phyloP scores from a whole-genome alignment of 2,329 filamentous ascomycete species.

The Zalaria obscura region DNA sequence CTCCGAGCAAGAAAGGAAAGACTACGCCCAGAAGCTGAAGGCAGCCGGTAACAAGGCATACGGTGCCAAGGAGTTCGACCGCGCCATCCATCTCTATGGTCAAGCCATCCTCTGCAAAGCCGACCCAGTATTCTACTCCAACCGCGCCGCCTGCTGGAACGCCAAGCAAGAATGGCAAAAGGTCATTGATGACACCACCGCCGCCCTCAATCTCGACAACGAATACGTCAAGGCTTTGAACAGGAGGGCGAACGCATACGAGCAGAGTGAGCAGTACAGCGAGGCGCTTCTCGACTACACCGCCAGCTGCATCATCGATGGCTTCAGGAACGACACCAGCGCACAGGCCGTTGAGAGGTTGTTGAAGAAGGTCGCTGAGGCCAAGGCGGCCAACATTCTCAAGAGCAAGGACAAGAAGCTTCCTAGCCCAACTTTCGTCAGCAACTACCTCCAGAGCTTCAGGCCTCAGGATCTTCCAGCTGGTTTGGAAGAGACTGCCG shows the following conservation, averaged over 20 bases:
- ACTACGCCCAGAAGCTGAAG: constrained; percentile 84
- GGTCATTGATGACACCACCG: constrained; percentile 92
- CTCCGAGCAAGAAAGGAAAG: constrained; percentile 56
- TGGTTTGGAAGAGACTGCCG: constrained; percentile 69
- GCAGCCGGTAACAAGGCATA: constrained; percentile 94
- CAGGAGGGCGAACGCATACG: constrained; percentile 89
- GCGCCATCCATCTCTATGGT: constrained; percentile 86
- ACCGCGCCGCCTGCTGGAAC: constrained; percentile 94
- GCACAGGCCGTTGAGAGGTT: constrained; percentile 83
- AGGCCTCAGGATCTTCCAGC: constrained; percentile 64
- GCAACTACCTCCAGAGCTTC: constrained; percentile 99
- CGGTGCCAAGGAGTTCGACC: constrained; percentile 82
- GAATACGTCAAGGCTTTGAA: constrained; percentile 98
- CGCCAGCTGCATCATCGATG: constrained; percentile 96
- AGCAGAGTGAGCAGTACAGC: constrained; percentile 80
- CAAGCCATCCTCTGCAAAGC: constrained; percentile 95
- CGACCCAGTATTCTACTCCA: constrained; percentile 97
- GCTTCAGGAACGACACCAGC: constrained; percentile 82
- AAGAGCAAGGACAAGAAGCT: constrained; percentile 69
- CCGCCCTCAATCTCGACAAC: constrained; percentile 81
- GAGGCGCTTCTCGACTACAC: constrained; percentile 96
- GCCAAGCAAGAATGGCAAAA: constrained; percentile 86
- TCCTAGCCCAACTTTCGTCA: constrained; percentile 90
- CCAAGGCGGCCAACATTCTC: constrained; percentile 83
- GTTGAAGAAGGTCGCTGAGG: constrained; percentile 91